Conservation (phyloP, 768 basidiomycete species). For the Podaxis sp. region DNA sequence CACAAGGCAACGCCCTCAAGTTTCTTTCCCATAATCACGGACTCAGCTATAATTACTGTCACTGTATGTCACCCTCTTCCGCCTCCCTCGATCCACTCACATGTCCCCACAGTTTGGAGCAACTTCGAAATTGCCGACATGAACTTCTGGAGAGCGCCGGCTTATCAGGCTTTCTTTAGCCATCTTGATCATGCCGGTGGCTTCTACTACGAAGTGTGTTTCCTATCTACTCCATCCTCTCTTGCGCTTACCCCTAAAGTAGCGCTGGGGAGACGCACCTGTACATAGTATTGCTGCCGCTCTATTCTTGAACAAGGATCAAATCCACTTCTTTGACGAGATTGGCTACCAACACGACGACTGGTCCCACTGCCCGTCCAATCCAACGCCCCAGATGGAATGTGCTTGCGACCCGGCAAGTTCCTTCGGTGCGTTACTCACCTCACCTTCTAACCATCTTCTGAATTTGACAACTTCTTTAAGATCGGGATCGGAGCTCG, state of each 20-base stretch:
- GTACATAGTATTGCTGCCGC: slow-evolving; percentile 83
- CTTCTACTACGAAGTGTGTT: slow-evolving; percentile 67
- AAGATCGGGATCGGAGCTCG: slow-evolving; percentile 12
- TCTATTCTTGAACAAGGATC: slow-evolving; percentile 66
- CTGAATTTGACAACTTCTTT: neutral
- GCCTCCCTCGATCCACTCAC: neutral
- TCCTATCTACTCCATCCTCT: slow-evolving; percentile 24
- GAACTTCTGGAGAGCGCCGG: slow-evolving; percentile 63
- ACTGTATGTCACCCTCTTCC: slow-evolving; percentile 48
- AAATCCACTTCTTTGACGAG: slow-evolving; percentile 79
- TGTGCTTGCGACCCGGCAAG: slow-evolving; percentile 62
- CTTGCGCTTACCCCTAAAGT: slow-evolving; percentile 31
- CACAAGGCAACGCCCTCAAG: slow-evolving; percentile 58
- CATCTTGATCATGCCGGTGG: slow-evolving; percentile 63
- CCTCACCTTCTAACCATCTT: neutral
- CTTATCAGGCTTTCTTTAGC: slow-evolving; percentile 67
- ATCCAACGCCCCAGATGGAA: slow-evolving; percentile 41
- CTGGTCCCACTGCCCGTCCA: slow-evolving; percentile 68
- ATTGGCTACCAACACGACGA: slow-evolving; percentile 83
- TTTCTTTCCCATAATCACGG: slow-evolving; percentile 74
- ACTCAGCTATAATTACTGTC: slow-evolving; percentile 73
- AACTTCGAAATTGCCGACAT: slow-evolving; percentile 77
- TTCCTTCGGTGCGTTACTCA: slow-evolving; percentile 55
- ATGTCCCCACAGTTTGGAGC: slow-evolving; percentile 46
- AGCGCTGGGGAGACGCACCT: slow-evolving; percentile 87